These are phyloP conservation scores for Pyricularia sp. DNA, from an alignment of 2,329 filamentous ascomycete genomes.

Conservation along the genomic window DNA sequence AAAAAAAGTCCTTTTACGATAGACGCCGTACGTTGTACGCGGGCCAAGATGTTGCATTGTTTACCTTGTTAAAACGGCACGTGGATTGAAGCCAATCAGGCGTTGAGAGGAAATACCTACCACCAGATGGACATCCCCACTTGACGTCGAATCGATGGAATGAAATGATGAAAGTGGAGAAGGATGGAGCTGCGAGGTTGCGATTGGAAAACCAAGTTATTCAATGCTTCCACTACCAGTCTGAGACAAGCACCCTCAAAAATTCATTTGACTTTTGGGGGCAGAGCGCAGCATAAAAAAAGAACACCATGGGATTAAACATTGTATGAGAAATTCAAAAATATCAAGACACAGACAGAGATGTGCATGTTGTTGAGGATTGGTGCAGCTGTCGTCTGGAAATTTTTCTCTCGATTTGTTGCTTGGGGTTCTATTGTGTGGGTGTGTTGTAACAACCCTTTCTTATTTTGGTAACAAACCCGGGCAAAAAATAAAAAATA, in stretches of 20 bases:
- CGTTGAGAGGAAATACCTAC: neutral
- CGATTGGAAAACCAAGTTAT: neutral
- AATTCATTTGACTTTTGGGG: neutral
- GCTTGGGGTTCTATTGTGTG: neutral
- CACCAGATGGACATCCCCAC: neutral
- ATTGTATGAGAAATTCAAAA: neutral
- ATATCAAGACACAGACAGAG: neutral
- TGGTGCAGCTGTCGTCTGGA: neutral
- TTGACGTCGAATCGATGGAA: neutral
- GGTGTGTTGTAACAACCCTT: neutral
- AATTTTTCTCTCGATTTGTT: neutral
- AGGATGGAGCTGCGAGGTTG: neutral
- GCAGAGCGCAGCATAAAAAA: neutral
- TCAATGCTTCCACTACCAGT: neutral
- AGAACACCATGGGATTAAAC: neutral
- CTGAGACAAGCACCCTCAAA: neutral
- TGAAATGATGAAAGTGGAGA: neutral
- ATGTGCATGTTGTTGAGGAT: neutral
- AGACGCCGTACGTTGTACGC: neutral
- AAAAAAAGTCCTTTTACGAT: neutral
- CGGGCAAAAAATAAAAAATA: neutral
- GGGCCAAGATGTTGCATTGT: neutral
- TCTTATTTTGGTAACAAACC: neutral
- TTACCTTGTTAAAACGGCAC: too few species aligned
- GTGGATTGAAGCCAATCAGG: too few species aligned